Evolutionary conservation across 2,329 filamentous ascomycete genomes (phyloP), one percentile per base, ranked within the genome.

Genomic region (Alternaria gaisen): DNA sequence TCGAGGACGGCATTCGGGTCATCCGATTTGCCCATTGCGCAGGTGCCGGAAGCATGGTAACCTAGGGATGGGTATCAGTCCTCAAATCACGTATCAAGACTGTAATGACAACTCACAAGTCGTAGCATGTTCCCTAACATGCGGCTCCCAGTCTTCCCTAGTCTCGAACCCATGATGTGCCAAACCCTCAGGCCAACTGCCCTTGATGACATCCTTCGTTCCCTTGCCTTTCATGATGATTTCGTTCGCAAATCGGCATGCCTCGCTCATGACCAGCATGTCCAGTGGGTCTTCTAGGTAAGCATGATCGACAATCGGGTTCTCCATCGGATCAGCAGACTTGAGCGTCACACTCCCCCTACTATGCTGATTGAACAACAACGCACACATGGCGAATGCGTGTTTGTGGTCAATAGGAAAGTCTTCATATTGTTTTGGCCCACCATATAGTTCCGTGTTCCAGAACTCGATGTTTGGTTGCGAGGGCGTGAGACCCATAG

Each of bases 401-500:
- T 86, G 81, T 56, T 87, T 81, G 18, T 82, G 78, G 43, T 87
- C 80, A 2, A 80, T 75, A 0, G 87, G 87, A 55, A 83, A 85
- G 38, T 87, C 76, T 20, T 80, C 77, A 61, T 82, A 88, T 60
- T 88, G 85, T 64, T 86, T 87, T 0, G 87, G 86, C 0, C 86
- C 86, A 4, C 86, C 86, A 64, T 88, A 88, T 67, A 85, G 85
- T 69, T 89, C 87, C 0, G 87, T 88, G 32, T 82, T 86, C 76
- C 88, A 89, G 74, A 88, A 85, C 67, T 90, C 88, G 50, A 88
- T 72, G 67, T 89, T 87, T 0, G 88, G 86, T 68, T 90, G 88
- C 6, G 75, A 73, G 0, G 80, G 75, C 0, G 83, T 83, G 16
- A 90, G 77, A 18, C 85, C 86, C 87, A 90, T 90, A 0, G 88